phyloP scores from a whole-genome alignment of 2,329 filamentous ascomycete species.

The Penicillium sp. region DNA sequence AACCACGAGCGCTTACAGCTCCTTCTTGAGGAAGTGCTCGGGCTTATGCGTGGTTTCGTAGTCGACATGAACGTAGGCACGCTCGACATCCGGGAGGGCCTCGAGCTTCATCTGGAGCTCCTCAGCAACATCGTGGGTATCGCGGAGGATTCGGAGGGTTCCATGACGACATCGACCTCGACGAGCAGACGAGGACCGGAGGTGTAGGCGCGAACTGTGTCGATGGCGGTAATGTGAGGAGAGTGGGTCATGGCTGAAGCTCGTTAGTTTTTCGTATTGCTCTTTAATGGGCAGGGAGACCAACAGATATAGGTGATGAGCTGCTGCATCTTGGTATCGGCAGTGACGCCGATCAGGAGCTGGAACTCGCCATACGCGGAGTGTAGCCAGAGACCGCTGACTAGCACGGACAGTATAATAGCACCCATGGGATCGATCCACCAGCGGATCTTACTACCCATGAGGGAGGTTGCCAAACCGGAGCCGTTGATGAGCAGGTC shows the following conservation, averaged over 20 bases:
- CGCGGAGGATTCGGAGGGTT: conserved; percentile 65
- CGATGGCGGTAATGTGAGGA: conserved; percentile 72
- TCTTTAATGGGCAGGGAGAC: conserved; percentile 17
- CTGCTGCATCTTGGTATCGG: conserved; percentile 78
- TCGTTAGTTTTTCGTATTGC: conserved; percentile 1
- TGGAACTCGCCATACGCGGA: conserved; percentile 88
- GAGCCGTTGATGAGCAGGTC: conserved; percentile 96
- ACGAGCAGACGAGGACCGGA: conserved; percentile 82
- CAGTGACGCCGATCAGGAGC: conserved; percentile 82
- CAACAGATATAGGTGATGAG: conserved; percentile 88
- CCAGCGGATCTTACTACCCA: conserved; percentile 81
- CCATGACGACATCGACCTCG: conserved; percentile 95
- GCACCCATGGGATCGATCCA: conserved; percentile 94
- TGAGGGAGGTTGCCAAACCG: conserved; percentile 84
- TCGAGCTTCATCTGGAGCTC: conserved; percentile 92
- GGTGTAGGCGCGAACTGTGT: conserved; percentile 93
- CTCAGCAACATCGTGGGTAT: conserved; percentile 89
- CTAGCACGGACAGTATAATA: conserved; percentile 72
- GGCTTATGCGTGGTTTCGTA: conserved; percentile 95
- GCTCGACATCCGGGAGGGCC: conserved; percentile 82
- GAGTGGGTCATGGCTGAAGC: conserved; percentile 72
- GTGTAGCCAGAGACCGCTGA: conserved; percentile 73
- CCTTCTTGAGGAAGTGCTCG: conserved; percentile 69
- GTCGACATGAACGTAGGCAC: conserved; percentile 94
- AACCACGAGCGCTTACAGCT: conserved; percentile 42